A percentile compares a stretch with the other conserved stretches of the same genome.
These are phyloP conservation scores for Telopea speciosissima DNA, from an alignment of 177 flowering plant genomes.

Conservation along the genomic window DNA sequence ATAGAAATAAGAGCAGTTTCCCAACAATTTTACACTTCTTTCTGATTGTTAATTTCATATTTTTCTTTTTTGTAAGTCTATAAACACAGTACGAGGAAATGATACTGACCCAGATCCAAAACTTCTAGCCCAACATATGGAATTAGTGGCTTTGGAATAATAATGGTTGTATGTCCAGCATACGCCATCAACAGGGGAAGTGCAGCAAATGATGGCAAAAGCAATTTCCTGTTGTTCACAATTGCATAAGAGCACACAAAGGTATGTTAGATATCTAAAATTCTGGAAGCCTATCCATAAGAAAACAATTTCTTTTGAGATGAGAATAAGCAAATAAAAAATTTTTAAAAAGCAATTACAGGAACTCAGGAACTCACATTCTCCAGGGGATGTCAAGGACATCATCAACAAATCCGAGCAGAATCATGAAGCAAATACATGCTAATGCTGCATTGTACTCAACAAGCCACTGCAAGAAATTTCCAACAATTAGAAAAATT, in stretches of 20 bases:
- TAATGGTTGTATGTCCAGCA: conserved; percentile 92
- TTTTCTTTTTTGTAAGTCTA: background rate
- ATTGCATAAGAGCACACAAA: conserved; percentile 13
- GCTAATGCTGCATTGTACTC: conserved; percentile 92
- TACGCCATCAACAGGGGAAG: conserved; percentile 97
- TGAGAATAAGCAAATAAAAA: conserved; percentile 1
- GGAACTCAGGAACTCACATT: conserved; percentile 44
- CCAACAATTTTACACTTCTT: no score
- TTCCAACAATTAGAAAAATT: background rate
- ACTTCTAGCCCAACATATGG: conserved; percentile 32
- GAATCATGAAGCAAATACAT: conserved; percentile 81
- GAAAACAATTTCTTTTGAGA: background rate
- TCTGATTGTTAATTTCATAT: background rate
- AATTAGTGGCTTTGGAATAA: conserved; percentile 89
- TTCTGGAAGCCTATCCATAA: background rate
- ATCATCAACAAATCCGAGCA: conserved; percentile 96
- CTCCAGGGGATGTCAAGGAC: conserved; percentile 92
- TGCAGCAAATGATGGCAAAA: conserved; percentile 82
- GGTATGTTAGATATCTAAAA: background rate
- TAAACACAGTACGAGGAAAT: conserved; percentile 2
- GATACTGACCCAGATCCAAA: conserved; percentile 29
- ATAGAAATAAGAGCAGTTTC: no score
- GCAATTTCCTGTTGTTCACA: conserved; percentile 28
- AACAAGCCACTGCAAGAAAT: conserved; percentile 78
- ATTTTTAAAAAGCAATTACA: conserved; percentile 1